Evolutionary conservation across 2,329 filamentous ascomycete species (phyloP), one percentile per base, ranked within the genome.

Genomic region (Aspergillus terreus): DNA sequence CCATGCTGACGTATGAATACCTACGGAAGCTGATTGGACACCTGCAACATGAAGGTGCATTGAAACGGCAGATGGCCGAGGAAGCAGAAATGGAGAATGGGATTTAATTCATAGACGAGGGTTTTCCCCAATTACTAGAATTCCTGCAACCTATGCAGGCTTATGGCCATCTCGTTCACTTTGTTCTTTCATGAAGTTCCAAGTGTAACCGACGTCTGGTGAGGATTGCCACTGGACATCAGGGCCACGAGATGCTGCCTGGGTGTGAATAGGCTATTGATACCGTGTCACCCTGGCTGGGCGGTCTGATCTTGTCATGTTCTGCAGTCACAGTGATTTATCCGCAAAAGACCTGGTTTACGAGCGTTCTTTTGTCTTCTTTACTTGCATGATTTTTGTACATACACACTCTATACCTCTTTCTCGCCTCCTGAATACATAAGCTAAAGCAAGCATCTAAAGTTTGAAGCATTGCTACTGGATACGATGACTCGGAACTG

Each of bases 1-100:
- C 94, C 3, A 95, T 99, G 87, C 79, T 97, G 67, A 97, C 92
- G 11, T 99, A 96, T 67, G 94, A 99, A 74, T 94, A 87, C 59
- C 69, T 87, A 52, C 78, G 79, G 58, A 79, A 80, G 53, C 67
- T 74, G 14, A 76, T 84, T 49, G 75, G 76, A 46, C 74, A 71
- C 49, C 58, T 83, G 50, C 82, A 84, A 62, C 73, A 76, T 52
- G 79, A 83, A 63, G 81, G 79, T 11, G 54, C 60, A 43, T 50
- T 62, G 25, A 66, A 69, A 52, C 54, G 63, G 30, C 51, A 56
- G 40, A 46, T 58, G 55, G 59, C 53, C 38, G 59, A 62, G 54
- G 55, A 56, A 45, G 46, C 51, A 11, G 52, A 40, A 27, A 49
- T 50, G 36, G 47, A 51, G 27, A 48, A 58, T 25, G 53, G 52